Evolutionary conservation across 805 yeast species (phyloP), one percentile per base, ranked within the genome.

Genomic region (Monosporozyma solicola): DNA sequence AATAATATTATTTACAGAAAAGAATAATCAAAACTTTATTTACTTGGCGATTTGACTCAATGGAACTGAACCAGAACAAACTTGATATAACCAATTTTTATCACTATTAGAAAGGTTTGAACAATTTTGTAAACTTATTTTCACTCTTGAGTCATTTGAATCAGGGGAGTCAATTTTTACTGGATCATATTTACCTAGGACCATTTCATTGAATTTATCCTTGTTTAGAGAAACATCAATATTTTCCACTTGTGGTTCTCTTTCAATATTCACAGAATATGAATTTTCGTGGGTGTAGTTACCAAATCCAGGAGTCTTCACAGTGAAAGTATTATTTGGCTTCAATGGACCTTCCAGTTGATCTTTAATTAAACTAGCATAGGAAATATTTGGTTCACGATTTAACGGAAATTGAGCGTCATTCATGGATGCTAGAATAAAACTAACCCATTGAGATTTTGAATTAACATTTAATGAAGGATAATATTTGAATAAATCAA

Each of bases 221-320:
- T 50, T 29, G 49, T 64, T 58, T 4, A 54, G 47, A 3, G 53
- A 27, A 7, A 62, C 50, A 3, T 50, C 43, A 4, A 59, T 31
- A 48, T 66, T 67, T n/a, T 59, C 60, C 32, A 61, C 53, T 25
- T 63, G 53, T 31, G 53, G 61, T 48, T 68, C 69, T 41, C 57
- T 60, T 33, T 59, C 57, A 25, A 62, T 47, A 5, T 55, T 51
- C 22, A 64, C 48, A 20, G 45, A 35, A 22, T 24, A 37, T 3
- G 65, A 66, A 59, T 79, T 72, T 0, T 95, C 95, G 8, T 79
- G 72, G 2, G 84, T 74, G 48, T 91, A 71, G 11, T 87, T 78
- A 7, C 90, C 97, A 9, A 85, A 82, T 61, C 86, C 87, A 6
- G 74, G 71, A 52, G 89, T 80, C 59, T 68, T 72, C 66, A 73